phyloP scores from a whole-genome alignment of 2,329 filamentous ascomycete species.

The Scedosporium aurantiacum region DNA sequence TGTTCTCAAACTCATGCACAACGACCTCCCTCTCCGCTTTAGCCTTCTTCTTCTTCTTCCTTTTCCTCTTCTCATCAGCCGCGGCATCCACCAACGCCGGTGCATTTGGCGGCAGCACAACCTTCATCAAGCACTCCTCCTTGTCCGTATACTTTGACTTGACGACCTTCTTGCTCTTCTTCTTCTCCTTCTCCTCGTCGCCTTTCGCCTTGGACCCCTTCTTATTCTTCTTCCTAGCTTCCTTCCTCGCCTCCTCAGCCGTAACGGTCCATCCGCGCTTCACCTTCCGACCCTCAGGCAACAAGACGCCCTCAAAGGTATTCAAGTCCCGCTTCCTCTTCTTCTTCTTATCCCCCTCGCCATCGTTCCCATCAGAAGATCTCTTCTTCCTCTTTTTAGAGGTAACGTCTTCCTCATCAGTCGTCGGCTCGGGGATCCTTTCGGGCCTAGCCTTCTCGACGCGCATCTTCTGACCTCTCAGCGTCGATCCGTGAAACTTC shows the following conservation, averaged over 20 bases:
- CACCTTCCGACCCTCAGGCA: conserved; percentile 65
- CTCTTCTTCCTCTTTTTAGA: conserved; percentile 32
- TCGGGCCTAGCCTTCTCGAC: conserved; percentile 68
- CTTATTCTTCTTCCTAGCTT: conserved; percentile 33
- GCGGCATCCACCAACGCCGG: conserved; percentile 30
- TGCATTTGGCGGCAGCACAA: conserved; percentile 48
- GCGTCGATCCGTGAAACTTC: conserved; percentile 75
- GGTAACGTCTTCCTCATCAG: conserved; percentile 15
- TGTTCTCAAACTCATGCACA: conserved; percentile 85
- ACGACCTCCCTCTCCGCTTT: conserved; percentile 43
- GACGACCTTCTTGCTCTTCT: conserved; percentile 44
- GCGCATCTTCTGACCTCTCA: conserved; percentile 76
- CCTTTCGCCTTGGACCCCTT: conserved; percentile 35
- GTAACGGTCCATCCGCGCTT: conserved; percentile 84
- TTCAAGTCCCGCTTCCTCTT: conserved; percentile 42
- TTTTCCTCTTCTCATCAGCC: conserved; percentile 39
- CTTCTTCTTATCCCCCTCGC: conserved; percentile 19
- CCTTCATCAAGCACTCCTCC: conserved; percentile 77
- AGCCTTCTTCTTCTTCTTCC: conserved; percentile 49
- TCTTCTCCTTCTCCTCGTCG: conserved; percentile 40
- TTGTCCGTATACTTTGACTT: conserved; percentile 73
- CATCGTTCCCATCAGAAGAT: conserved; percentile 18
- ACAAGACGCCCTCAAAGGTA: conserved; percentile 53
- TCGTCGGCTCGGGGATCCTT: conserved; percentile 21
- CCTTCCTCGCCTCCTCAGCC: conserved; percentile 34